These are phyloP conservation scores for Rhynchospora breviuscula DNA, from an alignment of 176 grass and related monocot species.

Conservation along the genomic window DNA sequence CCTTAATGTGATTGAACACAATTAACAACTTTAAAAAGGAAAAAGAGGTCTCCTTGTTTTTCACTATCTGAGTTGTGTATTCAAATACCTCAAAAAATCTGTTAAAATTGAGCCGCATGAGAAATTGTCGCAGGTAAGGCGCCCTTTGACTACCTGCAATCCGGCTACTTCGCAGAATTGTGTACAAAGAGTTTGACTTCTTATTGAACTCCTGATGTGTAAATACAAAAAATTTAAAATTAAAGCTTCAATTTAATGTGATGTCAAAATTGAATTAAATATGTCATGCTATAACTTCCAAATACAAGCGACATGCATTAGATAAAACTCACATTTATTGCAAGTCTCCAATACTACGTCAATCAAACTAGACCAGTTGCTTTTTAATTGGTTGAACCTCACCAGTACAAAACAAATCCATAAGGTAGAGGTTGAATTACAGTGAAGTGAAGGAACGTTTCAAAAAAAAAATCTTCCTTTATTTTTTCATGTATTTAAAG, in stretches of 20 bases:
- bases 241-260: background rate
- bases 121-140: slow-evolving; percentile 84
- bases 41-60: background rate
- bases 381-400: background rate
- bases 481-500: background rate
- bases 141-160: slow-evolving; percentile 83
- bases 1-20: background rate
- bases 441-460: background rate
- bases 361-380: background rate
- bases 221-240: background rate
- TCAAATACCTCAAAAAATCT: slow-evolving; percentile 77
- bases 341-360: background rate
- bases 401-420: background rate
- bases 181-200: slow-evolving; percentile 97
- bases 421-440: background rate
- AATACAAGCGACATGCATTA: background rate
- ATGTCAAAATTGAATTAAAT: background rate
- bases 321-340: background rate
- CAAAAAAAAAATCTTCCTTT: background rate
- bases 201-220: slow-evolving; percentile 76
- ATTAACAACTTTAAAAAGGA: background rate
- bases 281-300: background rate
- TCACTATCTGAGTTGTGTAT: background rate
- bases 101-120: slow-evolving; percentile 93
- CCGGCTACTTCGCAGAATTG: slow-evolving; percentile 82